phyloP scores from a whole-genome alignment of 768 basidiomycete species.

The Lactarius indigo region DNA sequence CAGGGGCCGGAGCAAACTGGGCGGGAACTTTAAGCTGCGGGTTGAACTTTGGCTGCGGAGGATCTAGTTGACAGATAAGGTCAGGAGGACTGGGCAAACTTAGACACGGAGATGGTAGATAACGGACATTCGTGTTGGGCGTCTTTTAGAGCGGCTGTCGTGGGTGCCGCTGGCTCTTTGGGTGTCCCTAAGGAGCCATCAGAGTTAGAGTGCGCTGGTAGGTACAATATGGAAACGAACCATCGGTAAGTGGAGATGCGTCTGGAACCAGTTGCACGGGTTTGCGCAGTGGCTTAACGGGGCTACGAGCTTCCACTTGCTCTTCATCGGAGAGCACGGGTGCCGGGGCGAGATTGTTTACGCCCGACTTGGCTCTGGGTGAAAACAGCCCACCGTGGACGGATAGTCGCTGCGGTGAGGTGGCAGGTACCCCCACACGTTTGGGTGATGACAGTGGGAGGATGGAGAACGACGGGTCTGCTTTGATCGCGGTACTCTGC shows the following conservation, averaged over 20 bases:
- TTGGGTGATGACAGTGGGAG: conserved; percentile 13
- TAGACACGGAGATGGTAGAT: neutral
- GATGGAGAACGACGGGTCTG: conserved; percentile 18
- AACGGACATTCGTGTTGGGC: conserved; percentile 2
- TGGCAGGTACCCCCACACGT: neutral
- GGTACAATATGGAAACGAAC: neutral
- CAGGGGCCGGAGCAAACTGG: neutral
- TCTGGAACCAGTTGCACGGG: neutral
- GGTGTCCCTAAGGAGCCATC: neutral
- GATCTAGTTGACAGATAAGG: neutral
- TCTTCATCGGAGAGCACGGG: conserved; percentile 7
- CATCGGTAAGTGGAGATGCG: neutral
- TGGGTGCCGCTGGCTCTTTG: neutral
- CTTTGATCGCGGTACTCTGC: neutral
- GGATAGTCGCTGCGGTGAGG: neutral
- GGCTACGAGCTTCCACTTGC: neutral
- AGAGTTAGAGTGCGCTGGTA: neutral
- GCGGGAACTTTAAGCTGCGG: conserved; percentile 3
- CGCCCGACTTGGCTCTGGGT: neutral
- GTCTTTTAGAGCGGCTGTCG: neutral
- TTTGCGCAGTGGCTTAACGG: neutral
- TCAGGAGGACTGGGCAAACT: neutral
- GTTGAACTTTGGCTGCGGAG: neutral
- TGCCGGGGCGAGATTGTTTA: neutral
- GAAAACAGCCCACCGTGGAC: neutral